phyloP scores from a whole-genome alignment of 192 early-diverging fungal species.

The Gamsiella multidivaricata region DNA sequence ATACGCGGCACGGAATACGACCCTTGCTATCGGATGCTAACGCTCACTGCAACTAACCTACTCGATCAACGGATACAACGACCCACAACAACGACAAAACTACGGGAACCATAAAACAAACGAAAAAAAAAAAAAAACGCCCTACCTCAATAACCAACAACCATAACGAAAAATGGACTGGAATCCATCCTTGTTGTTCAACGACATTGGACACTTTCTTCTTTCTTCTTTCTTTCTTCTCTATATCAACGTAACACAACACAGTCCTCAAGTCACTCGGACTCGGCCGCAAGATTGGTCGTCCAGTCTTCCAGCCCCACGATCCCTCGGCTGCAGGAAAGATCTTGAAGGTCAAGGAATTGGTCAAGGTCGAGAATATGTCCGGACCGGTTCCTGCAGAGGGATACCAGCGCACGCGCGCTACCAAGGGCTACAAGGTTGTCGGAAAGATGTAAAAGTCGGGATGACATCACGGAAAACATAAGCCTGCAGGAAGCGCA shows the following conservation, averaged over 20 bases:
- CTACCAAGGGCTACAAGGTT: slow-evolving; percentile 51
- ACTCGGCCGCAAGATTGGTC: slow-evolving; percentile 43
- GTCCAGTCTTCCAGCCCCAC: slow-evolving; percentile 52
- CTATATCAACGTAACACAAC: too few species aligned
- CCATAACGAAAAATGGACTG: background rate
- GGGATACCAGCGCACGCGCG: slow-evolving; percentile 47
- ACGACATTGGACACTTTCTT: too few species aligned
- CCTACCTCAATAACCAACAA: background rate
- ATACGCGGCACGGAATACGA: background rate
- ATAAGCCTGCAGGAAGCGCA: background rate
- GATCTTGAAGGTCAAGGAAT: slow-evolving; percentile 54
- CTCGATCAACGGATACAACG: background rate
- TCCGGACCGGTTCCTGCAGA: slow-evolving; percentile 37
- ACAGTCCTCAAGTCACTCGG: slow-evolving; percentile 51
- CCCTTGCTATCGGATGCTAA: too few species aligned
- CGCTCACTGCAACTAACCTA: too few species aligned
- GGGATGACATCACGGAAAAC: too few species aligned
- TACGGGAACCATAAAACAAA: too few species aligned
- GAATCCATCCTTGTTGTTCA: background rate
- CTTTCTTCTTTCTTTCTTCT: background rate
- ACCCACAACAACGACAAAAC: background rate
- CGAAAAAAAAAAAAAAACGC: too few species aligned
- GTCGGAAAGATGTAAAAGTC: slow-evolving; percentile 41
- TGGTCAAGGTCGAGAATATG: slow-evolving; percentile 54
- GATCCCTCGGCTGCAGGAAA: slow-evolving; percentile 45